These are phyloP conservation scores for Cyclotella atomus DNA, from an alignment of 108 stramenopile genomes.

Conservation along the genomic window DNA sequence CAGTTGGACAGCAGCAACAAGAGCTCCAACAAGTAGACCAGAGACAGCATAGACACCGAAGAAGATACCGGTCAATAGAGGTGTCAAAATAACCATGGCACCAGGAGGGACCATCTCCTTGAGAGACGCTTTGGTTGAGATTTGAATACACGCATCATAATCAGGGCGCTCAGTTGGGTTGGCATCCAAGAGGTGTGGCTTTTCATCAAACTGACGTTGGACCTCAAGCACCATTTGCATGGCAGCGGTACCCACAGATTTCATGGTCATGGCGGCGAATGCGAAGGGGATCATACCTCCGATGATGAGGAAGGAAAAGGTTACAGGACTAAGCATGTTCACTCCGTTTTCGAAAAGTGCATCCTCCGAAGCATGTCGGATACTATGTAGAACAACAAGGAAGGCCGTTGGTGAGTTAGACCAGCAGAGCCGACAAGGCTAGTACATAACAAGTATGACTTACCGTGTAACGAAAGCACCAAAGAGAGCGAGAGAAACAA, in stretches of 20 bases:
- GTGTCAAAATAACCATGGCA: slow-evolving; percentile 96
- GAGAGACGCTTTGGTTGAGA: slow-evolving; percentile 95
- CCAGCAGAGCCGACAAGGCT: neutral
- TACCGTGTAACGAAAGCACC: slow-evolving; percentile 95
- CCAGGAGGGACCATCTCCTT: slow-evolving; percentile 97
- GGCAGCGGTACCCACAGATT: slow-evolving; percentile 96
- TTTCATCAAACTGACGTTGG: slow-evolving; percentile 96
- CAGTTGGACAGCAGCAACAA: slow-evolving; percentile 93
- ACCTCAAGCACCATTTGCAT: slow-evolving; percentile 99
- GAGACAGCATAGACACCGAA: slow-evolving; percentile 96
- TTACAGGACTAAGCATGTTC: slow-evolving; percentile 94
- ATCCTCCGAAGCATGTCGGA: slow-evolving; percentile 78
- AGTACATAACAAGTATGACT: too few relatives aligned
- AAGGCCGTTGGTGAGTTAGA: too few relatives aligned
- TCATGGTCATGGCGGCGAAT: slow-evolving; percentile 99
- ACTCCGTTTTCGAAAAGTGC: slow-evolving; percentile 73
- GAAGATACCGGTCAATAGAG: slow-evolving; percentile 95
- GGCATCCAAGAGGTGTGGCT: slow-evolving; percentile 89
- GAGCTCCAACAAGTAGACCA: slow-evolving; percentile 93
- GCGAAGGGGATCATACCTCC: slow-evolving; percentile 99
- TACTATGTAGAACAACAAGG: slow-evolving; percentile 3
- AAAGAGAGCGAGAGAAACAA: slow-evolving; percentile 96
- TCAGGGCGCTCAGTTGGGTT: slow-evolving; percentile 92
- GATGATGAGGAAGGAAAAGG: slow-evolving; percentile 95
- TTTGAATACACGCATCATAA: slow-evolving; percentile 96